Base-by-base conservation (phyloP, 192 early-diverging fungal genomes). In the Dissophora globulifera region DNA sequence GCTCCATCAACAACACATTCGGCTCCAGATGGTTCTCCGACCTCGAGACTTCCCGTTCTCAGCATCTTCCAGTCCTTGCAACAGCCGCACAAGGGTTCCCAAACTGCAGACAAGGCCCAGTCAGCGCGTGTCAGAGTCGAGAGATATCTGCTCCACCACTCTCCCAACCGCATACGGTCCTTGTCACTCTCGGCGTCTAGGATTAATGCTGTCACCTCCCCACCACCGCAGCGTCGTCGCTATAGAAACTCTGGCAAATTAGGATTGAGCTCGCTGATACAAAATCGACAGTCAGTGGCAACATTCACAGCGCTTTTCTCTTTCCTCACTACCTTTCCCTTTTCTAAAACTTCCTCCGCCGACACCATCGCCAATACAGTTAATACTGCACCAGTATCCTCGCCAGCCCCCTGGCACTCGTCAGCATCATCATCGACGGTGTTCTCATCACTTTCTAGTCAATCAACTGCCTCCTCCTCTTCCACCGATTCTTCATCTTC, bases 31-130 rank as follows among this genome's bases (percentile, higher is more conserved):
- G 47, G 30, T 1, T 53, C 27, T 10, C 15, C 50, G 1, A 23
- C 58, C 2, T 31, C 53, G 9, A 26, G 58, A 13, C 27, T 48
- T 19, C 35, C 68, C 2, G 35, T 71, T 4, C 22, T 71, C 1
- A 51, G 50, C n/a, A 31, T 72, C 5, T 58, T 72, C 11, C 53
- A 72, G 1, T 63, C 69, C 16, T n/a, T 69, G 1, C 57, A 61
- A 19, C 67, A 59, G 20, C 41, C 69, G 30, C 43, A 64, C 15
- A 63, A 43, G 35, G 38, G 43, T 16, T 6, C 35, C 15, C 55
- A 41, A 17, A 64, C 22, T 11, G 16, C 58, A 15, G 61, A 61
- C n/a, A 63, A 35, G 22, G 69, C 69, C 1, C 53, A 63, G 2
- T 41, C 55, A 0, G 40, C 40, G 1, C 47, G 46, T 7, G 32